phyloP scores from a whole-genome alignment of 495 filamentous ascomycete genomes.

The Penicillium parvum region DNA sequence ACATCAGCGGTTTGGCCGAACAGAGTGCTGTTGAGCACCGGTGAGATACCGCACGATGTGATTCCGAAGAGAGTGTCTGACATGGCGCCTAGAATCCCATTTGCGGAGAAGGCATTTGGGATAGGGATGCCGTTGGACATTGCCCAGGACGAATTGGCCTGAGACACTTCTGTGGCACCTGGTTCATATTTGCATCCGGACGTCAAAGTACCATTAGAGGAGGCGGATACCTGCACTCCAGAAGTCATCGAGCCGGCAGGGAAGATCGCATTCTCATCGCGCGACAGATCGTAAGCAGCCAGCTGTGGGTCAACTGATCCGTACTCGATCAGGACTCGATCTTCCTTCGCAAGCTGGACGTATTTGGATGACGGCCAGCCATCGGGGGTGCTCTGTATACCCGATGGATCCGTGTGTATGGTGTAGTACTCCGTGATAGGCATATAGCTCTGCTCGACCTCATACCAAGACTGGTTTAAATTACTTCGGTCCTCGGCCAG shows the following conservation, averaged over 20 bases:
- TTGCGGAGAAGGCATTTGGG: constrained; percentile 26
- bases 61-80: constrained; percentile 37
- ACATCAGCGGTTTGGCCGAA: constrained; percentile 48
- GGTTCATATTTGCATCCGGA: constrained; percentile 50
- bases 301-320: constrained; percentile 56
- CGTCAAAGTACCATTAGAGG: constrained; percentile 34
- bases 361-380: constrained; percentile 60
- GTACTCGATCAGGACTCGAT: constrained; percentile 50
- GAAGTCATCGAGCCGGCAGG: constrained; percentile 33
- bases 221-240: constrained; percentile 20
- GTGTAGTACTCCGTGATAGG: constrained; percentile 52
- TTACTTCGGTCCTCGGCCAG: constrained; percentile 48
- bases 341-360: constrained; percentile 46
- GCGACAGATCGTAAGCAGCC: constrained; percentile 43
- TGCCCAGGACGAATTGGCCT: constrained; percentile 58
- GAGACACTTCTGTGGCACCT: constrained; percentile 30
- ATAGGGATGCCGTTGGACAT: constrained; percentile 26
- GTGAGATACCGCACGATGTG: constrained; percentile 55
- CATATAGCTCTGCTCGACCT: constrained; percentile 36
- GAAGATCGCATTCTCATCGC: constrained; percentile 44
- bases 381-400: constrained; percentile 49
- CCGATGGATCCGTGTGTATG: constrained; percentile 28
- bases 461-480: constrained; percentile 57
- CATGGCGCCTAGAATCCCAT: constrained; percentile 28
- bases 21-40: constrained; percentile 52